phyloP scores from a whole-genome alignment of 306 rosid species.

The Casuarina cunninghamiana region DNA sequence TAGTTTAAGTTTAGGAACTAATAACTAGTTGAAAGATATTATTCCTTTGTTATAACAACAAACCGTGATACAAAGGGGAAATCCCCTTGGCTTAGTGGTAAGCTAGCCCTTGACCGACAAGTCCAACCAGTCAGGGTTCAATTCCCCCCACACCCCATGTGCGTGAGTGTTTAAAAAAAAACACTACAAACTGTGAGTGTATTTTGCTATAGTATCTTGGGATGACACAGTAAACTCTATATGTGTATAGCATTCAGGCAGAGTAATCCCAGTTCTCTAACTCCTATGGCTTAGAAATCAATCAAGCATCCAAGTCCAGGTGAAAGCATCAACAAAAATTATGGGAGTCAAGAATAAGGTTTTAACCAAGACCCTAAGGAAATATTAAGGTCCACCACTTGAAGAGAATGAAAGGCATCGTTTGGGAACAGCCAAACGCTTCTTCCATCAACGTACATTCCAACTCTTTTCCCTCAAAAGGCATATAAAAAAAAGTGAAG shows the following conservation, averaged over 20 bases:
- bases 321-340: background rate
- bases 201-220: background rate
- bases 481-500: background rate
- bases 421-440: background rate
- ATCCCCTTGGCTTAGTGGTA: no score
- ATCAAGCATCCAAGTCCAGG: background rate
- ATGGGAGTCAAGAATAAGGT: background rate
- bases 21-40: conserved; percentile 1
- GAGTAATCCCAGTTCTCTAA: background rate
- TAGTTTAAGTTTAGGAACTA: background rate
- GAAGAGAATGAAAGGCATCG: background rate
- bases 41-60: background rate
- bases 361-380: background rate
- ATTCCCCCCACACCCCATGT: no score
- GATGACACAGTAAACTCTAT: background rate
- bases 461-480: background rate
- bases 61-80: no score
- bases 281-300: background rate
- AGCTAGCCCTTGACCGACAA: no score
- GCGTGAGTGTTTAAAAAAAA: background rate
- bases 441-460: background rate
- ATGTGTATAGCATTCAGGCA: background rate
- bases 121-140: no score
- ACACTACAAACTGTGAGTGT: background rate
- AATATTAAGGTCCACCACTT: background rate